These are phyloP conservation scores for Lactuca saligna DNA, from an alignment of 129 eudicot genomes.

Conservation along the genomic window DNA sequence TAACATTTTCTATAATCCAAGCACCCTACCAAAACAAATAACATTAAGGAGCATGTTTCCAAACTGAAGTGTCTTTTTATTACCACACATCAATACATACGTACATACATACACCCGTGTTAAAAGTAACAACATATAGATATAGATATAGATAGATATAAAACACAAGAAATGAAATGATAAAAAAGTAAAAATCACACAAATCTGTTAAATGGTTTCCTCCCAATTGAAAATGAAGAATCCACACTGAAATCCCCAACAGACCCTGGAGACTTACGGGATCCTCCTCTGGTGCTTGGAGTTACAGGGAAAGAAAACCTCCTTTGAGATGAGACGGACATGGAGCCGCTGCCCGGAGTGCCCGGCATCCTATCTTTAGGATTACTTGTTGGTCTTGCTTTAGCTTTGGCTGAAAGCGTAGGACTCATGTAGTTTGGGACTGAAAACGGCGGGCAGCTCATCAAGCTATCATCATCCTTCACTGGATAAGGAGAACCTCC, in stretches of 20 bases:
- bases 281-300: constrained; percentile 31
- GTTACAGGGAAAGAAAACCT: constrained; percentile 67
- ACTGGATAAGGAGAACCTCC: constrained; percentile 39
- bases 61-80: neutral
- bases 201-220: constrained; percentile 85
- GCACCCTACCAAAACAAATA: neutral
- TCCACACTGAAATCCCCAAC: constrained; percentile 59
- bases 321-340: constrained; percentile 41
- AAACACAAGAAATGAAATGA: constrained; percentile 1
- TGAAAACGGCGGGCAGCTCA: constrained; percentile 85
- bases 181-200: constrained; percentile 52
- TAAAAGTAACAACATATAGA: constrained; percentile 9
- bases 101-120: constrained; percentile 13
- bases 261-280: constrained; percentile 40
- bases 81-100: constrained; percentile 3
- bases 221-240: constrained; percentile 69
- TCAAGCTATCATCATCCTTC: constrained; percentile 76
- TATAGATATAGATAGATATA: too few species aligned
- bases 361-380: constrained; percentile 53
- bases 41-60: neutral
- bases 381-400: constrained; percentile 55
- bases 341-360: constrained; percentile 37
- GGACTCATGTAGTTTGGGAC: constrained; percentile 82
- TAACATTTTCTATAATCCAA: too few species aligned
- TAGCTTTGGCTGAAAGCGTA: constrained; percentile 76